phyloP scores from a whole-genome alignment of 805 yeast species.

The Cyberlindnera sargentensis region DNA sequence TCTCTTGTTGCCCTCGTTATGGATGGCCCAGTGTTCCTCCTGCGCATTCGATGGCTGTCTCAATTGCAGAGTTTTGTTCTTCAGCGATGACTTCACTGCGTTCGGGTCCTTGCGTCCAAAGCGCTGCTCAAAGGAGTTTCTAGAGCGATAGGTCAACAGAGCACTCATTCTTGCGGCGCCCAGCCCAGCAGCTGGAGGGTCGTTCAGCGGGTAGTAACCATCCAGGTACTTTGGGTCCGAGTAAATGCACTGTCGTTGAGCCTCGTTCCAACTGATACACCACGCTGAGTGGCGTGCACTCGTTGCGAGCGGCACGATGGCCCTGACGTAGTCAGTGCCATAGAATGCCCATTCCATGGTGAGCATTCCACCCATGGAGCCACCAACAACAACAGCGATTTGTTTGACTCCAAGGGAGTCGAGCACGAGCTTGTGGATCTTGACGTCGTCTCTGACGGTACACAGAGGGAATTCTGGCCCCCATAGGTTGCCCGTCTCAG shows the following conservation, averaged over 20 bases:
- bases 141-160: constrained; percentile 80
- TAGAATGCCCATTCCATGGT: constrained; percentile 82
- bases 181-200: constrained; percentile 78
- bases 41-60: constrained; percentile 37
- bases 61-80: not conserved
- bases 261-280: constrained; percentile 99
- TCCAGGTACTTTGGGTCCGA: constrained; percentile 91
- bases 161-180: constrained; percentile 99
- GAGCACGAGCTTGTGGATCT: constrained; percentile 66
- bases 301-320: constrained; percentile 81
- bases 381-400: constrained; percentile 86
- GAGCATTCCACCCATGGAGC: constrained; percentile 99
- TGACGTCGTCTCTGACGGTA: constrained; percentile 89
- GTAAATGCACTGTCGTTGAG: constrained; percentile 93
- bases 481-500: constrained; percentile 65
- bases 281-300: constrained; percentile 94
- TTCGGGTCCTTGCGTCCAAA: constrained; percentile 81
- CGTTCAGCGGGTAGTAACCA: constrained; percentile 75
- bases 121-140: constrained; percentile 85
- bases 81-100: constrained; percentile 9
- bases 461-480: constrained; percentile 96
- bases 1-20: constrained; percentile 70
- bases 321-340: constrained; percentile 58
- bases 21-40: constrained; percentile 77
- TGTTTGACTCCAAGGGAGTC: constrained; percentile 75